These are phyloP conservation scores for Cercis canadensis DNA, from an alignment of 306 rosid species.

Conservation along the genomic window DNA sequence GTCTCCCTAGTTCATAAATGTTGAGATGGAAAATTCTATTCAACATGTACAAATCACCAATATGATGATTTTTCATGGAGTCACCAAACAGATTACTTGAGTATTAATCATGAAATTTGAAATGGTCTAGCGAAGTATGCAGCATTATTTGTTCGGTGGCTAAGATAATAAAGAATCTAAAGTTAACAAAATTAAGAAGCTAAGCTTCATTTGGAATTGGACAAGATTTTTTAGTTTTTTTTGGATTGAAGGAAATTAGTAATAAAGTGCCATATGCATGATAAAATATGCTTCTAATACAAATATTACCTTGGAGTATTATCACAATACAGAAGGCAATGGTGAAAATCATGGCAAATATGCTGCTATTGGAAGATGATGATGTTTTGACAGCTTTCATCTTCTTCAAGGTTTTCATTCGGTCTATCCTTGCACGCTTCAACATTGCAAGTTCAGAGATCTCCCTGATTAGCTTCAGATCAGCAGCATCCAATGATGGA, in stretches of 20 bases:
- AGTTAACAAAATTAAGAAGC: slow-evolving; percentile 19
- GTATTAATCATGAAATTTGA: slow-evolving; percentile 10
- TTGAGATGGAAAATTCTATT: too few relatives aligned
- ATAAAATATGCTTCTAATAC: slow-evolving; percentile 6
- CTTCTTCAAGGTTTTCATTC: slow-evolving; percentile 80
- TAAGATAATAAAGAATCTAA: slow-evolving; percentile 9
- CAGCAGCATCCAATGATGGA: slow-evolving; percentile 85
- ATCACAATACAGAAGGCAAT: slow-evolving; percentile 78
- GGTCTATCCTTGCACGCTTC: slow-evolving; percentile 82
- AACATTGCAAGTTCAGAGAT: slow-evolving; percentile 78
- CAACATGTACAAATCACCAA: too few relatives aligned
- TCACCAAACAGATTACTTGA: not conserved
- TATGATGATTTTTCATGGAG: not conserved
- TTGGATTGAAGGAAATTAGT: slow-evolving; percentile 8
- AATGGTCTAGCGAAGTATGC: slow-evolving; percentile 30
- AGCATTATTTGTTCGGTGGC: not conserved
- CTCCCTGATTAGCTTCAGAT: slow-evolving; percentile 78
- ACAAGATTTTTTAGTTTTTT: too few relatives aligned
- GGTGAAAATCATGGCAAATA: slow-evolving; percentile 76
- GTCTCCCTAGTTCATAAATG: too few relatives aligned
- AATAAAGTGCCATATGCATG: slow-evolving; percentile 12
- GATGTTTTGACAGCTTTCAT: slow-evolving; percentile 69
- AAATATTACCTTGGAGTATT: slow-evolving; percentile 73
- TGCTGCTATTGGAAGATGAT: slow-evolving; percentile 56
- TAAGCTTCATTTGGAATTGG: too few relatives aligned